Evolutionary conservation across 106 monocot species (phyloP).

Genomic region (Posidonia australis): DNA sequence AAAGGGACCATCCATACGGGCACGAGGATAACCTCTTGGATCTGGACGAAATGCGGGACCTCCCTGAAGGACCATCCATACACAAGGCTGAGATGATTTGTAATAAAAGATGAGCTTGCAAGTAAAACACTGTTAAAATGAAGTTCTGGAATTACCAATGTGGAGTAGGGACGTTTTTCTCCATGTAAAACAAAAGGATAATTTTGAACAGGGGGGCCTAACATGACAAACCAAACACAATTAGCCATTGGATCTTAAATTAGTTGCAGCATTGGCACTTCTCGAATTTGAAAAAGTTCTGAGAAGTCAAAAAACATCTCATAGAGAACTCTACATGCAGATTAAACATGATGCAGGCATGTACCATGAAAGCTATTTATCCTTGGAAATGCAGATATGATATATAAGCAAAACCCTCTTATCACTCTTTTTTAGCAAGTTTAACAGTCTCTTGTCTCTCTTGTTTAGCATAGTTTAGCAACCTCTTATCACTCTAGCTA

Average conservation of each 20-base stretch:
- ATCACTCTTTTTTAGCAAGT: not conserved
- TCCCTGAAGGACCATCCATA: slow-evolving; percentile 6
- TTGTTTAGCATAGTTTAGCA: not conserved
- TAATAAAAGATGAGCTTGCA: not conserved
- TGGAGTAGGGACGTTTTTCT: slow-evolving; percentile 5
- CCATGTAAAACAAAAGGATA: slow-evolving; percentile 4
- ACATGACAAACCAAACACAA: not conserved
- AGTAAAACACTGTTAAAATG: not conserved
- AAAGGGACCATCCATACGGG: slow-evolving; percentile 14
- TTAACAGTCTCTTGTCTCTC: not conserved
- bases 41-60: slow-evolving; percentile 11
- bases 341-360: no score
- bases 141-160: slow-evolving; percentile 4
- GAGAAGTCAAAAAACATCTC: no score
- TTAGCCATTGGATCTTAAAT: not conserved
- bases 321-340: no score
- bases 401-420: not conserved
- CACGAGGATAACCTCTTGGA: slow-evolving; percentile 15
- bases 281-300: no score
- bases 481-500: not conserved
- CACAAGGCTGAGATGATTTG: not conserved
- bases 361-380: no score
- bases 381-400: not conserved
- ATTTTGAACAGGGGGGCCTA: slow-evolving; percentile 5
- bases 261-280: not conserved